Base-by-base conservation (phyloP, 441 rosid genomes). In the Adansonia madagascariensis region DNA sequence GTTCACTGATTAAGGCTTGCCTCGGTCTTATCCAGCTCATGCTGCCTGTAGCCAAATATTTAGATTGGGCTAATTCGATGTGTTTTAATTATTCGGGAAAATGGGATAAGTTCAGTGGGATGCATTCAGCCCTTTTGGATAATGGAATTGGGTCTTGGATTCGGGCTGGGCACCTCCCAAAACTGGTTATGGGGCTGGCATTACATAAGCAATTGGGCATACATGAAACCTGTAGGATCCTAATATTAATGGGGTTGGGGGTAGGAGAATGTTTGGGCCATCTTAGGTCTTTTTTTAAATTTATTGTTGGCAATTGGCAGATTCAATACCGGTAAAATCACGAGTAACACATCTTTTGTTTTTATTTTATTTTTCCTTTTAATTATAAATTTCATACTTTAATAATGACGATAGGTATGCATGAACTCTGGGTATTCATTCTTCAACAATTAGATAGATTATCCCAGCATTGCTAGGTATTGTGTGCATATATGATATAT, bases 41-140 rank as follows among this genome's bases (percentile, higher is more conserved):
- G 62, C 43, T 50, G 17, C 55, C 55, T 3, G 81, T 84, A 61
- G 78, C 69, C 14, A 65, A 47, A 52, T 65, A 80, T 15, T 41
- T 83, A 10, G 88, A 90, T 39, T 88, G 89, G 89, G 67, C 87
- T 9, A 88, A 77, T 59, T 83, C 88, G 5, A 88, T 89, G 91
- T 86, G 89, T 75, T 84, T 67, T 24, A 88, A 85, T 68, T 85
- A 87, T 52, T 84, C 84, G 53, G 88, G 91, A 2, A 39, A 85
- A 1, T 81, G 93, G 89, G 86, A 80, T 1, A 83, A 83, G 22
- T 78, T 75, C 64, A 87, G 89, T 0, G 90, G 89, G 1, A 63
- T 81, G 1, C 84, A 82, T 18, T 60, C 87, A 0, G 88, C 87
- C 1, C 73, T 85, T 0, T 78, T 86, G 0, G 80, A 60, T 46